Base-by-base conservation (phyloP, 805 yeast genomes). In the Danielozyma ontarioensis region DNA sequence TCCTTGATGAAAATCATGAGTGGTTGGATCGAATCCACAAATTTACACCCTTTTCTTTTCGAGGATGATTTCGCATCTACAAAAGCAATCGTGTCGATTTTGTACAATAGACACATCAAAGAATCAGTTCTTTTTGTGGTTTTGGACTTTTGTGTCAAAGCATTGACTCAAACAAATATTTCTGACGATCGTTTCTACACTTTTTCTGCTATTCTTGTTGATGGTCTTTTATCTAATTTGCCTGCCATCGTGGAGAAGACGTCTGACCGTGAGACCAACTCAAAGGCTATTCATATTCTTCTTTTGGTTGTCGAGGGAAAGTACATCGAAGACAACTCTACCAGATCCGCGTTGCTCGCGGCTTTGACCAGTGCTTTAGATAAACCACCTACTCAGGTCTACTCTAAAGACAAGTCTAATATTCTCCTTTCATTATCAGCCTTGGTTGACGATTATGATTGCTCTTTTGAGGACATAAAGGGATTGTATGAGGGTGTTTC, bases 1-100 rank as follows among this genome's bases (percentile, higher is more conserved):
- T 72, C 95, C 0, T 53, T 90, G 28, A 61, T 89, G 74, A 74
- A 68, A 35, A 51, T 87, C 7, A 72, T 90, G 47, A 57, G 76
- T 5, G 60, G 72, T 6, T 74, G 95, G 78, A 52, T 66, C 15
- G 57, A 51, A 13, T 39, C 44, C 3, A 60, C 64, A 4, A 60
- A 62, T 15, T 64, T 80, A 25, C 59, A 69, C 29, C 64, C 65
- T 11, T 74, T 81, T 37, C 56, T 86, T 28, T 69, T 68, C 35
- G 57, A 68, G 34, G 83, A 83, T 41, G 71, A 80, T 29, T 66
- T 58, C 32, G 64, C 72, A 2, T 74, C 87, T 5, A 68, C 74
- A 0, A 52, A 46, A 11, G 77, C 88, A 2, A 53, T 87, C 23
- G 62, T 83, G 45, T 58, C 69, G 3, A 59, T 83, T 7, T 48